phyloP scores from a whole-genome alignment of 2,329 filamentous ascomycete species.

The Anthostomella pinea region DNA sequence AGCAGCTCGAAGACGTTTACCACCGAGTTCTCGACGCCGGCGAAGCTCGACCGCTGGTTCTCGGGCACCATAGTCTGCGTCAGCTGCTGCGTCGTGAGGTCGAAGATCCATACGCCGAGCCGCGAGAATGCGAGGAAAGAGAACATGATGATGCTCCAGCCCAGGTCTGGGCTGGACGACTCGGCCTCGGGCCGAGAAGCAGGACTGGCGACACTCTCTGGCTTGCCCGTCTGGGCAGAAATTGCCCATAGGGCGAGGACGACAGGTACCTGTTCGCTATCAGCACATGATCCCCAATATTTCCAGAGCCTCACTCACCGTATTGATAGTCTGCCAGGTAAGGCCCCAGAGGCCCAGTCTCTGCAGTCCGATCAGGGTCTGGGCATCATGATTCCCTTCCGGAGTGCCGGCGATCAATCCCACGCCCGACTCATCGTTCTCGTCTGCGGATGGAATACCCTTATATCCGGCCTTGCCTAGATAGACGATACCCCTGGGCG shows the following conservation, averaged over 20 bases:
- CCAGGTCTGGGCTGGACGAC: conserved; percentile 16
- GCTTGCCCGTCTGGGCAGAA: conserved; percentile 16
- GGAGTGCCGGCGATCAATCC: conserved; percentile 11
- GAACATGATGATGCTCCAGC: conserved; percentile 35
- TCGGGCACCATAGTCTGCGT: conserved; percentile 38
- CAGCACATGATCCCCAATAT: neutral
- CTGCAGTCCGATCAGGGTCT: conserved; percentile 32
- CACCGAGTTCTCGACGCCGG: conserved; percentile 40
- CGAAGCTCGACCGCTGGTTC: conserved; percentile 37
- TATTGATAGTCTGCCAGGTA: conserved; percentile 37
- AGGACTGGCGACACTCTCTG: conserved; percentile 7
- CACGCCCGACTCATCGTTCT: conserved; percentile 10
- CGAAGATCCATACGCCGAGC: conserved; percentile 43
- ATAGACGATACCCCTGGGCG: conserved; percentile 45
- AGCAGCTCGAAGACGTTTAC: conserved; percentile 39
- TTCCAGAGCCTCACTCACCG: conserved; percentile 30
- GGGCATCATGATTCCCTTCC: conserved; percentile 13
- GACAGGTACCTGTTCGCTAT: conserved; percentile 31
- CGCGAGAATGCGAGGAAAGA: conserved; percentile 40
- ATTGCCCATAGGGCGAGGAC: conserved; percentile 34
- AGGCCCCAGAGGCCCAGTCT: conserved; percentile 42
- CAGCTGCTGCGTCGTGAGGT: conserved; percentile 42
- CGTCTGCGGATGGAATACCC: conserved; percentile 12
- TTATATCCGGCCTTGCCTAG: conserved; percentile 30
- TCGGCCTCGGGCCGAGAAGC: conserved; percentile 8